These are phyloP conservation scores for Physaria fendleri DNA, from an alignment of 345 rosid genomes.

Conservation along the genomic window DNA sequence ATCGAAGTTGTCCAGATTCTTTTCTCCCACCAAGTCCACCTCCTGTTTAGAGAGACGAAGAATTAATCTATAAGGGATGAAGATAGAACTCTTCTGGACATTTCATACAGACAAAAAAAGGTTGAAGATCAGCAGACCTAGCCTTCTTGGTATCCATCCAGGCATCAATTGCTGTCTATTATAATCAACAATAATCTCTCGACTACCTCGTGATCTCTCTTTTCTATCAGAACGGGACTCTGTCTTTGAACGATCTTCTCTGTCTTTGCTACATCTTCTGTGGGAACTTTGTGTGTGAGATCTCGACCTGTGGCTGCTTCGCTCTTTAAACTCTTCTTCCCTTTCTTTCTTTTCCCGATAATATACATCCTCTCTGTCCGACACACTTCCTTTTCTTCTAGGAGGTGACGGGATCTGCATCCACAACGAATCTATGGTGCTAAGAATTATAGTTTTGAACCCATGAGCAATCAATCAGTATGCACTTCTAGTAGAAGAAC, in stretches of 20 bases:
- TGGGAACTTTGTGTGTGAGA: constrained; percentile 7
- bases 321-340: constrained; percentile 32
- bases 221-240: constrained; percentile 30
- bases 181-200: constrained; percentile 82
- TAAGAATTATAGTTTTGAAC: not conserved
- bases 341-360: constrained; percentile 31
- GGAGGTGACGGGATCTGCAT: constrained; percentile 88
- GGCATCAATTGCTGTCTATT: constrained; percentile 83
- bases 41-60: constrained; percentile 37
- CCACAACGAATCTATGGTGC: not conserved
- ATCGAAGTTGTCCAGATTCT: constrained; percentile 93
- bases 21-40: constrained; percentile 96
- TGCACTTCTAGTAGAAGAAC: not conserved
- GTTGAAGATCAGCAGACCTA: constrained; percentile 46
- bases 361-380: constrained; percentile 35
- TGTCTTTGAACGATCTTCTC: constrained; percentile 24
- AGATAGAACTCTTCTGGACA: not conserved
- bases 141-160: constrained; percentile 99
- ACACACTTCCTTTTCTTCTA: constrained; percentile 43
- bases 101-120: not conserved
- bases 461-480: not conserved
- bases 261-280: constrained; percentile 26
- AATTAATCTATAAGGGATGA: not conserved
- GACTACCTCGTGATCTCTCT: constrained; percentile 42
- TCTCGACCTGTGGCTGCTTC: constrained; percentile 5